Evolutionary conservation across 2,329 filamentous ascomycete species (phyloP).

Genomic region (Trichoderma sp.): DNA sequence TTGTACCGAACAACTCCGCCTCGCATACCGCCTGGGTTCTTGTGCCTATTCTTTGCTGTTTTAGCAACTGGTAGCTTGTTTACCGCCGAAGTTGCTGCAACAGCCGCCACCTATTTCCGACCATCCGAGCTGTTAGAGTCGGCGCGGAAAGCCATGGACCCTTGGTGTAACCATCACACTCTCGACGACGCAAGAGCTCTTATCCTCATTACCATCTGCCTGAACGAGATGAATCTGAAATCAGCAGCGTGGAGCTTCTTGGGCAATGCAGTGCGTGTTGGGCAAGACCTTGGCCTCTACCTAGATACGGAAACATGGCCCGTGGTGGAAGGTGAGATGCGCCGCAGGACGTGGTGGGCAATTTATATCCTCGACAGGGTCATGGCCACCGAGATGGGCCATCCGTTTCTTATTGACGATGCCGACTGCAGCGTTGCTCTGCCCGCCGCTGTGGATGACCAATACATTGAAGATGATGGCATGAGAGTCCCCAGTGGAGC

Average conservation of each 20-base stretch:
- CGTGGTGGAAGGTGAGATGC: conserved; percentile 78
- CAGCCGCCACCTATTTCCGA: conserved; percentile 49
- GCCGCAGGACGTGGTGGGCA: conserved; percentile 88
- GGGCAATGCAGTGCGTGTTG: conserved; percentile 72
- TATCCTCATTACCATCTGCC: conserved; percentile 72
- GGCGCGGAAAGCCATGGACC: conserved; percentile 68
- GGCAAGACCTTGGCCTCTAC: conserved; percentile 82
- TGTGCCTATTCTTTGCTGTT: conserved; percentile 77
- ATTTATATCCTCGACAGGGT: conserved; percentile 86
- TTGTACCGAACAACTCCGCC: conserved; percentile 68
- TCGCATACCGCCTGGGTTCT: conserved; percentile 63
- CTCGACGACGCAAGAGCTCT: conserved; percentile 73
- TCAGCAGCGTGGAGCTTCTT: conserved; percentile 86
- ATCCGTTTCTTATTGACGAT: conserved; percentile 80
- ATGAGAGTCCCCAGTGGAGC: conserved; percentile 51
- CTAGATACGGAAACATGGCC: conserved; percentile 71
- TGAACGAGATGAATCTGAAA: conserved; percentile 83
- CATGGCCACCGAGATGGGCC: conserved; percentile 75
- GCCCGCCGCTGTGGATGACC: conserved; percentile 78
- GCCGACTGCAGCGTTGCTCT: conserved; percentile 82
- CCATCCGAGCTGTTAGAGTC: conserved; percentile 67
- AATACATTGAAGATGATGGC: conserved; percentile 63
- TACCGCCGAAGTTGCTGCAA: conserved; percentile 51
- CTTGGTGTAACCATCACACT: conserved; percentile 75
- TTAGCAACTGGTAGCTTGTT: conserved; percentile 81